Evolutionary conservation across 129 eudicot genomes (phyloP), one percentile per base, ranked within the genome.

Genomic region (Chrysanthemum seticuspe): DNA sequence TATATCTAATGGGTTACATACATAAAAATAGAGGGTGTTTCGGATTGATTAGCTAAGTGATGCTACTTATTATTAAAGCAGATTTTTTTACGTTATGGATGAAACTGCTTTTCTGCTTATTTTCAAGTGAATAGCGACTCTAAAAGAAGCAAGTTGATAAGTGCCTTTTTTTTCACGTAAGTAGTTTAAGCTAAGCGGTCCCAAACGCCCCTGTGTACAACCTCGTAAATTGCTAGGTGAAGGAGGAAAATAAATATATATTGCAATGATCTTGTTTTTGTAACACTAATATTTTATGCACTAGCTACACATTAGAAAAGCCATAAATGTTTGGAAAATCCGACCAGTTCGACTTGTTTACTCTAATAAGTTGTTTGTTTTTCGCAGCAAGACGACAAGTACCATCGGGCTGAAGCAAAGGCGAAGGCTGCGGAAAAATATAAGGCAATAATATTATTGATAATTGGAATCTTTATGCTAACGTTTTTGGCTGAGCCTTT

Each of bases 401-500:
- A 82, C 45, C 61, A 68, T 12, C 60, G 78, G 48, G 88, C 75
- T 0, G 76, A 85, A 78, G 69, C 76, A 9, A 83, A 83, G 76
- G 73, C 76, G 2, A 83, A 80, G 75, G 63, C 40, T 12, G 10
- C 34, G 4, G 78, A 74, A 40, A 62, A 63, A 70, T 5, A 27
- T 16, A 29, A 78, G 71, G 90, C 95, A 16, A 45, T 83, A 18
- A 23, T 61, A 58, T 72, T 82, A 10, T 55, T 88, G 71, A 63
- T 85, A 18, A 36, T 83, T 2, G 95, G 95, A 49, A 78, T 83
- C 58, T 68, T 65, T 45, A 78, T 88, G 62, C 50, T 83, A 23
- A 87, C 77, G n/a, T 51, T 78, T 40, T 58, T 88, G 57, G 95
- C 90, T 3, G 90, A 88, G 64, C 95, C 95, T 15, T 74, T 88